phyloP scores from a whole-genome alignment of 2,329 filamentous ascomycete genomes.

The Chaetomiaceae sp. region DNA sequence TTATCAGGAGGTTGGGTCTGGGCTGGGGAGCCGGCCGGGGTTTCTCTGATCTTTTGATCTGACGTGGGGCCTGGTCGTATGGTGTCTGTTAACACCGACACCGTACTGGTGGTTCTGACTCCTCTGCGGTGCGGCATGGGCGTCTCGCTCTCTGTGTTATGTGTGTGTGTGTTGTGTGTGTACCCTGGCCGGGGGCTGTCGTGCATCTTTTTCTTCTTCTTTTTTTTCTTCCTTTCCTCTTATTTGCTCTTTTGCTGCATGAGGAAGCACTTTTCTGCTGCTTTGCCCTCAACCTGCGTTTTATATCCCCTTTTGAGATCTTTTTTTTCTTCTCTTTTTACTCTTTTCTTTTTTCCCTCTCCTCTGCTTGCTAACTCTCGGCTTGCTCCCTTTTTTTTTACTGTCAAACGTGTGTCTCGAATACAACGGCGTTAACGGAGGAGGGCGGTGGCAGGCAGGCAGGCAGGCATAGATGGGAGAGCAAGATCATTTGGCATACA shows the following conservation, averaged over 20 bases:
- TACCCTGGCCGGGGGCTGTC: background rate
- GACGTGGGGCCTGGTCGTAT: no score
- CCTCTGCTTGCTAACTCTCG: no score
- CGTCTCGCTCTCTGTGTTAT: background rate
- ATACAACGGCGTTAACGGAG: no score
- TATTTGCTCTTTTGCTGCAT: slow-evolving; percentile 7
- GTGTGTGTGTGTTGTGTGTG: background rate
- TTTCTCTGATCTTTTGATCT: background rate
- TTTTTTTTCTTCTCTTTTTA: background rate
- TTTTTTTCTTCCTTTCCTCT: no score
- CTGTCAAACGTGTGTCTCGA: no score
- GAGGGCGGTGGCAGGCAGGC: no score
- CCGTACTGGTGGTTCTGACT: no score
- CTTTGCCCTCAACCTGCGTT: background rate
- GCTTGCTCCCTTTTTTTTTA: no score
- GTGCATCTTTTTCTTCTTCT: background rate
- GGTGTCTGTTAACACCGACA: no score
- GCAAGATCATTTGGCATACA: slow-evolving; percentile 17
- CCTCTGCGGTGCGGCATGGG: no score
- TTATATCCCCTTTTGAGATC: slow-evolving; percentile 6
- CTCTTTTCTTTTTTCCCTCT: background rate
- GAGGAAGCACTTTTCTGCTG: slow-evolving; percentile 1
- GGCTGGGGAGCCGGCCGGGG: background rate
- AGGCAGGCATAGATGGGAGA: slow-evolving; percentile 19
- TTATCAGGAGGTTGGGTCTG: background rate